A percentile compares a stretch with the other conserved stretches of the same genome.
Evolutionary conservation across 2,329 filamentous ascomycete species (phyloP).

Genomic region (Pseudogymnoascus sp.): DNA sequence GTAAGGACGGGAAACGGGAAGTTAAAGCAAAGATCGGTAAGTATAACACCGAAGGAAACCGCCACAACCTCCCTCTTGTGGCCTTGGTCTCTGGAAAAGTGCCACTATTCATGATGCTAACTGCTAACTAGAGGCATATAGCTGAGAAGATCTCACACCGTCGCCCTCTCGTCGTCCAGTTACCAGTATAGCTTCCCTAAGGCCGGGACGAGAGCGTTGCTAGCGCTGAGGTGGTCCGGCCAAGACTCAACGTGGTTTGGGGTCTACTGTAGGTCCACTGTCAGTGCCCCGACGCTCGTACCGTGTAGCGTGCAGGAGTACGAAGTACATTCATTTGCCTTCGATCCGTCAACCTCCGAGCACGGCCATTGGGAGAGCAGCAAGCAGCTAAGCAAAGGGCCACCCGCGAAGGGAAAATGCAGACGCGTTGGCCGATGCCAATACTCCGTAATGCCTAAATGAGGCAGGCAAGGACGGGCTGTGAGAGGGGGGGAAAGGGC

Average conservation of each 20-base stretch:
- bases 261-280: background rate
- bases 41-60: background rate
- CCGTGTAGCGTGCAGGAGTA: background rate
- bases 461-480: background rate
- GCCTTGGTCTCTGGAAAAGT: background rate
- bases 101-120: background rate
- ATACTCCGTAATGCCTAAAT: background rate
- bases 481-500: background rate
- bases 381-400: background rate
- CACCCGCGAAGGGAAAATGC: background rate
- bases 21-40: background rate
- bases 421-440: background rate
- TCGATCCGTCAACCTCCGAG: background rate
- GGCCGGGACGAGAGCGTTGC: background rate
- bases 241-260: constrained; percentile 3
- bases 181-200: background rate
- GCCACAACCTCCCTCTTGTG: background rate
- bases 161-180: background rate
- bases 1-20: background rate
- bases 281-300: background rate
- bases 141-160: background rate
- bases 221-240: background rate
- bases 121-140: constrained; percentile 1
- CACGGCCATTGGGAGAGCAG: background rate
- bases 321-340: background rate